Base-by-base conservation (phyloP, 2,329 filamentous ascomycete species). In the Zymoseptoria pseudotritici region DNA sequence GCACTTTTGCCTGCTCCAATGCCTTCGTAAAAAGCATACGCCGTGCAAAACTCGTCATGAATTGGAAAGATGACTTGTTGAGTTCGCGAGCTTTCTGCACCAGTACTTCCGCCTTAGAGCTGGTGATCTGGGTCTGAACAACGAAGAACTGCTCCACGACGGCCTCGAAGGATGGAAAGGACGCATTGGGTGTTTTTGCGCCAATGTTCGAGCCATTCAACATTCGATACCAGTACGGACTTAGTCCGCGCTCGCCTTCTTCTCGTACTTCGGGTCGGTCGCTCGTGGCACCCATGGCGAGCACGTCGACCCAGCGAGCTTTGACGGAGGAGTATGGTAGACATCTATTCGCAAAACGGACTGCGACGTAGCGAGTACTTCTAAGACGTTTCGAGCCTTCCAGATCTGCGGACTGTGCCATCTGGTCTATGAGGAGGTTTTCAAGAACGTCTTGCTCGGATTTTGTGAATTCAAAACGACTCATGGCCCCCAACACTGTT, bases 341-440 rank as follows among this genome's bases (percentile, higher is more conserved):
- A 69, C 91, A 96, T 55, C 90, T 83, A 71, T 97, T 97, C 10
- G 91, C 90, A 80, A 93, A 97, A 60, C 94, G 89, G 7, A 94
- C 86, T 22, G 87, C 87, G 20, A 90, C 87, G 74, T 92, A 94
- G 7, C 90, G 85, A 36, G 89, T 88, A 68, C 88, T 92, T 65
- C 88, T 82, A n/a, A 71, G 51, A 42, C 62, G 70, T 63, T 66
- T 65, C 36, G 67, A 63, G 13, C 52, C 58, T 67, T 71, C 69
- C 1, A 70, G 63, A 50, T 71, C 66, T 10, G 63, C 67, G 1
- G 72, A 74, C n/a, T 65, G 67, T 13, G 66, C 63, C 69, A 74
- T 74, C 53, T 91, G 88, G 26, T 82, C 80, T 8, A 91, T 77
- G 8, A 95, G 79, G 56, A 94, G 80, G 50, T 76, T 74, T 36